phyloP scores from a whole-genome alignment of 2,329 filamentous ascomycete species.

The Fusarium buharicum region DNA sequence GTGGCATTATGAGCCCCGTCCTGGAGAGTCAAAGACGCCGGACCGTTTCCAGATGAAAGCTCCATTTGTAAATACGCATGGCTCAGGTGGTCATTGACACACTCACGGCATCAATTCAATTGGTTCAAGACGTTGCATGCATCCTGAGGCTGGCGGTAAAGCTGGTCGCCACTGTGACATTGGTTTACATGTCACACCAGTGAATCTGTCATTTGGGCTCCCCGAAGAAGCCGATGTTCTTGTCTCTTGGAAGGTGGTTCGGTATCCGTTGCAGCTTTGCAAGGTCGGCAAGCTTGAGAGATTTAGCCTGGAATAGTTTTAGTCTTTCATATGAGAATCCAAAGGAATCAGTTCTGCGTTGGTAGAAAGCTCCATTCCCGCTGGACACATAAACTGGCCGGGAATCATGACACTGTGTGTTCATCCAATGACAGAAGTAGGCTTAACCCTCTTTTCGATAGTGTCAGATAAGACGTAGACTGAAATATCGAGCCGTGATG shows the following conservation, averaged over 20 bases:
- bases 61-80: constrained; percentile 1
- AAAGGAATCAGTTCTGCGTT: background rate
- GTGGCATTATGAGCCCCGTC: background rate
- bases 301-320: constrained; percentile 2
- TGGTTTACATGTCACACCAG: constrained; percentile 16
- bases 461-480: background rate
- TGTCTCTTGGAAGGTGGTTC: background rate
- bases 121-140: constrained; percentile 35
- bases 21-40: background rate
- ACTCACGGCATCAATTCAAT: constrained; percentile 22
- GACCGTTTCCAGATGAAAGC: background rate
- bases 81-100: constrained; percentile 5
- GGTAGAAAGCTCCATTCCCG: background rate
- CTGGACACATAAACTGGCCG: background rate
- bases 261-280: constrained; percentile 6
- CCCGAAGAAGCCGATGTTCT: constrained; percentile 28
- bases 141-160: constrained; percentile 34
- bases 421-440: background rate
- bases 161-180: constrained; percentile 25
- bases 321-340: background rate
- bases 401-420: background rate
- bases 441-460: background rate
- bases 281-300: background rate
- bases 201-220: constrained; percentile 10
- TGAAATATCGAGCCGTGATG: background rate